Conservation (phyloP, 1,139 yeast species). For the Taphrina pruni region DNA sequence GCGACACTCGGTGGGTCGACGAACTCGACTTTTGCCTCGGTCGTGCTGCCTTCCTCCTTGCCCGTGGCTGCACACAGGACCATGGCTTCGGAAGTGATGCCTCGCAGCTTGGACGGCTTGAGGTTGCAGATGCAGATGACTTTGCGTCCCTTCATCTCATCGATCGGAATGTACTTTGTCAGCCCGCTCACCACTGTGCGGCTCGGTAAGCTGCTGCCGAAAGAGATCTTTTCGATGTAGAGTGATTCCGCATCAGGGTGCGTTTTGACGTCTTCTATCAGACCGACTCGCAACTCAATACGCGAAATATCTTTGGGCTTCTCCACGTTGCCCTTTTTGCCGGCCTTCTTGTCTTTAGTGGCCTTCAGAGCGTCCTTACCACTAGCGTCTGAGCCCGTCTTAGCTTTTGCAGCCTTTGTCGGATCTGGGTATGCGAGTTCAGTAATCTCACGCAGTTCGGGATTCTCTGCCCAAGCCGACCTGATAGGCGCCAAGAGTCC, state of each 20-base stretch:
- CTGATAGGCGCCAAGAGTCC: slow-evolving; percentile 82
- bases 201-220: slow-evolving; percentile 96
- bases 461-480: slow-evolving; percentile 64
- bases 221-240: slow-evolving; percentile 93
- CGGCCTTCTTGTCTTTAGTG: slow-evolving; percentile 51
- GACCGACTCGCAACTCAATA: slow-evolving; percentile 94
- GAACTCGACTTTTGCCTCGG: slow-evolving; percentile 26
- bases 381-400: slow-evolving; percentile 22
- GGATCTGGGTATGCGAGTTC: slow-evolving; percentile 78
- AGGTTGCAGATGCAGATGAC: slow-evolving; percentile 79
- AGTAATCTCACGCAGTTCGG: slow-evolving; percentile 77
- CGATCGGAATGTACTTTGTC: slow-evolving; percentile 76
- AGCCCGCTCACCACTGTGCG: slow-evolving; percentile 97
- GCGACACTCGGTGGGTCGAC: slow-evolving; percentile 36
- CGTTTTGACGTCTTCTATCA: slow-evolving; percentile 91
- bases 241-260: slow-evolving; percentile 98
- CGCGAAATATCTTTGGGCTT: slow-evolving; percentile 64
- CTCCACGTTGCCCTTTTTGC: slow-evolving; percentile 65
- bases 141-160: slow-evolving; percentile 79
- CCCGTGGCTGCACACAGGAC: slow-evolving; percentile 54
- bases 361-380: slow-evolving; percentile 18
- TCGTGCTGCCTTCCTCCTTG: slow-evolving; percentile 34
- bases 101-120: slow-evolving; percentile 92
- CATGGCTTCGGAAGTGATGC: slow-evolving; percentile 94
- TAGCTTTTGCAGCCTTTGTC: slow-evolving; percentile 25